Evolutionary conservation across 225 moss, liverwort and hornwort species (phyloP), one percentile per base, ranked within the genome.

Genomic region (Asterella californica): DNA sequence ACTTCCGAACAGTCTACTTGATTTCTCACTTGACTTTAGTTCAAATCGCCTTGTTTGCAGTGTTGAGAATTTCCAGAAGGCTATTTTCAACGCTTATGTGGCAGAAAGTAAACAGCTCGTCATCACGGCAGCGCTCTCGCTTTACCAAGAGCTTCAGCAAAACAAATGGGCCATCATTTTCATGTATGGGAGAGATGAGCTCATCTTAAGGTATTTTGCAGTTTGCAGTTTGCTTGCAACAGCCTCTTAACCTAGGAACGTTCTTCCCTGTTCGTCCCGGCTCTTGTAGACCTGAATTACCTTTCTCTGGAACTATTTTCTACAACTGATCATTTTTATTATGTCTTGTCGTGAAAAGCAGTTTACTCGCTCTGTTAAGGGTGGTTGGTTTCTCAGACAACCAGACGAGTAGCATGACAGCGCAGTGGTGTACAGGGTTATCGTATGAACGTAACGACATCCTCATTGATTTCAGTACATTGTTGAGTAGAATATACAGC

Each of bases 341-440:
- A 6, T 22, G n/a, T n/a, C n/a, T n/a, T n/a, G n/a, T n/a, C n/a
- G n/a, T n/a, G n/a, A n/a, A n/a, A n/a, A n/a, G n/a, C n/a, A n/a
- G n/a, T n/a, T n/a, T 11, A 70, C 38, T 21, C 19, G 50, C 52
- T 7, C 50, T 73, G 22, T 55, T 34, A 27, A 9, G 29, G 19
- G 29, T 38, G 34, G 22, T 48, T 47, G 10, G 14, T 76, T 29
- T 72, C 81, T 72, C 87, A 96, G 96, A 82, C 91, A 91, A 74
- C 80, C 94, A 78, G 82, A 84, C 6, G 96, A 97, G 79, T 80
- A 65, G 59, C 90, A 88, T 79, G 70, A 85, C 53, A 85, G 87
- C 66, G 96, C 96, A 15, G 86, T 87, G 55, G 88, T 84, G 78
- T 97, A 97, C 79, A 97, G 94, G 85, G n/a, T n/a, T n/a, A n/a